Base-by-base conservation (phyloP, 352 stramenopile species). In the Phytophthora fragariaefolia region DNA sequence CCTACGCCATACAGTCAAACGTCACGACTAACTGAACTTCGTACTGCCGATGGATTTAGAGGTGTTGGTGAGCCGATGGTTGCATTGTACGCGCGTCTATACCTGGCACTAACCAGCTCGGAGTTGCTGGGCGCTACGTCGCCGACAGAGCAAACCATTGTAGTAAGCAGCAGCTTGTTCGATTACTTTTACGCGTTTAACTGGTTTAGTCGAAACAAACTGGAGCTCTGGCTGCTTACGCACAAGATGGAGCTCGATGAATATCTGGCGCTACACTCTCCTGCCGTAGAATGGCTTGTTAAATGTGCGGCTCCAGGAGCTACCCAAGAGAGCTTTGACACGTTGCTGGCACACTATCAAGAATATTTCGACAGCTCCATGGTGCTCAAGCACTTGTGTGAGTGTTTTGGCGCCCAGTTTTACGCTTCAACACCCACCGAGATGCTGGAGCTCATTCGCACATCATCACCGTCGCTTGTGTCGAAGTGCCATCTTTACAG, bases 101-200 rank as follows among this genome's bases (percentile, higher is more conserved):
- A 98, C 56, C 59, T 98, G 26, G 82, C 87, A 0, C 69, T 95
- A 22, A 77, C 73, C 2, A 92, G 83, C 47, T 85, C 73, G 0
- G 85, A 93, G 42, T 50, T 96, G 9, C 58, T 92, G 15, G 69
- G 58, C 2, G 38, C 68, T 0, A 77, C 59, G 15, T 79, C 83
- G 9, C 82, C 83, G 6, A 61, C 63, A 9, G 71, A 76, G 24
- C 71, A 74, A 17, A 69, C 67, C 10, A 17, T 58, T 6, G 77
- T 82, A 0, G 77, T 95, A 10, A 71, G 85, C n/a, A 90, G 71
- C 34, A 96, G 87, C 49, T 36, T 97, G 17, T 94, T 92, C 43
- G 92, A 98, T 69, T 96, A 95, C 59, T 87, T 98, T 26, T 96
- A 94, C 71, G 80, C 76, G 0, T 96, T 97, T 62, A 68, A 92